Evolutionary conservation across 257 asterid genomes (phyloP).

Genomic region (Scutellaria barbata): DNA sequence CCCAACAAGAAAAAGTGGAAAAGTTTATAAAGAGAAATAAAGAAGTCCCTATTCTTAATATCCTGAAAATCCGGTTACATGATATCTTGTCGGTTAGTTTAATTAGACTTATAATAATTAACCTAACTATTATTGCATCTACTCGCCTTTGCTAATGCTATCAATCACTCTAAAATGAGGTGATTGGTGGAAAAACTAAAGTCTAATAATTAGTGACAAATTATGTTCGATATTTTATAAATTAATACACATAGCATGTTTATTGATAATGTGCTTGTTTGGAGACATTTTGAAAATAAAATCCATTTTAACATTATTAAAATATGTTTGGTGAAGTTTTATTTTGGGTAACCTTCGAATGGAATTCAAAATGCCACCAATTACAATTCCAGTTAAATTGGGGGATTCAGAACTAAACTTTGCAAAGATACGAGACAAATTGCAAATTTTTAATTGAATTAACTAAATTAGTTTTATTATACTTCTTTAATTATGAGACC

Average conservation of each 20-base stretch:
- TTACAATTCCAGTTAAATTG: too few species aligned
- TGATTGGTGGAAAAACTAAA: constrained; percentile 19
- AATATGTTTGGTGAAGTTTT: too few species aligned
- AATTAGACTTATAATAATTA: neutral
- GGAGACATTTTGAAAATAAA: too few species aligned
- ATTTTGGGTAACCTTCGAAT: too few species aligned
- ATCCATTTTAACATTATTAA: too few species aligned
- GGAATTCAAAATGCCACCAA: too few species aligned
- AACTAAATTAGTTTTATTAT: too few species aligned
- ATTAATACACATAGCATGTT: neutral
- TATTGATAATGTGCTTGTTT: neutral
- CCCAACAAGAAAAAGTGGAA: constrained; percentile 46
- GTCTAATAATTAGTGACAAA: neutral
- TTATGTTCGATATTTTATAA: neutral
- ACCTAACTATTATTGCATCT: constrained; percentile 32
- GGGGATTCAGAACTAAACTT: too few species aligned
- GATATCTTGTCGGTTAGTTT: constrained; percentile 48
- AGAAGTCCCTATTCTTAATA: constrained; percentile 28
- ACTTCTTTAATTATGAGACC: too few species aligned
- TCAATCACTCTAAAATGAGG: constrained; percentile 8
- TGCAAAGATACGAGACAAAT: too few species aligned
- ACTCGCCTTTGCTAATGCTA: constrained; percentile 23
- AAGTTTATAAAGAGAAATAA: constrained; percentile 5
- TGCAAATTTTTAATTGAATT: too few species aligned
- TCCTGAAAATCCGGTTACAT: constrained; percentile 59